phyloP scores from a whole-genome alignment of 164 flowering plant genomes.

The Liriodendron chinense region DNA sequence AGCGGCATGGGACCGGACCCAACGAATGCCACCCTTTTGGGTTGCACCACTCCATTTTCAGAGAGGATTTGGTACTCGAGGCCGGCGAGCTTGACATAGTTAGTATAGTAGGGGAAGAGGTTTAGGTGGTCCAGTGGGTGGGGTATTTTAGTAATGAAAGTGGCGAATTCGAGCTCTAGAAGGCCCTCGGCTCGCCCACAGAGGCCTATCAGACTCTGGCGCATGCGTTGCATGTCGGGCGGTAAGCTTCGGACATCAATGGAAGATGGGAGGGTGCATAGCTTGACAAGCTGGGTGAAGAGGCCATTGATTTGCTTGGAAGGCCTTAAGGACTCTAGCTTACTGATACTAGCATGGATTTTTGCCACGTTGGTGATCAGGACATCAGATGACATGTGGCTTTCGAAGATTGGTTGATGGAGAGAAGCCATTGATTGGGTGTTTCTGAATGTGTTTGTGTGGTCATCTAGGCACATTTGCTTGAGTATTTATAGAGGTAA shows the following conservation, averaged over 20 bases:
- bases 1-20: slow-evolving; percentile 78
- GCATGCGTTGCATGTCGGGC: slow-evolving; percentile 29
- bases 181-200: slow-evolving; percentile 51
- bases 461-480: background rate
- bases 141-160: slow-evolving; percentile 21
- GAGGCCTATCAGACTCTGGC: slow-evolving; percentile 36
- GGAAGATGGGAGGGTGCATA: slow-evolving; percentile 39
- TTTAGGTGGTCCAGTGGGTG: slow-evolving; percentile 39
- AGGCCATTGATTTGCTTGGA: slow-evolving; percentile 44
- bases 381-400: slow-evolving; percentile 20
- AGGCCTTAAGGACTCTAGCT: slow-evolving; percentile 45
- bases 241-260: slow-evolving; percentile 29
- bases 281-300: slow-evolving; percentile 43
- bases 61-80: slow-evolving; percentile 36
- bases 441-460: background rate
- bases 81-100: slow-evolving; percentile 45
- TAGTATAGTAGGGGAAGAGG: slow-evolving; percentile 53
- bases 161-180: slow-evolving; percentile 46
- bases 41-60: slow-evolving; percentile 29
- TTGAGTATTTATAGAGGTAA: background rate
- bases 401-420: slow-evolving; percentile 17
- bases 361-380: slow-evolving; percentile 30
- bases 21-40: slow-evolving; percentile 53
- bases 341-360: slow-evolving; percentile 39
- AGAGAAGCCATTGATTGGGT: slow-evolving; percentile 34